Base-by-base conservation (phyloP, 2,329 filamentous ascomycete species). In the Penicillium olsonii region DNA sequence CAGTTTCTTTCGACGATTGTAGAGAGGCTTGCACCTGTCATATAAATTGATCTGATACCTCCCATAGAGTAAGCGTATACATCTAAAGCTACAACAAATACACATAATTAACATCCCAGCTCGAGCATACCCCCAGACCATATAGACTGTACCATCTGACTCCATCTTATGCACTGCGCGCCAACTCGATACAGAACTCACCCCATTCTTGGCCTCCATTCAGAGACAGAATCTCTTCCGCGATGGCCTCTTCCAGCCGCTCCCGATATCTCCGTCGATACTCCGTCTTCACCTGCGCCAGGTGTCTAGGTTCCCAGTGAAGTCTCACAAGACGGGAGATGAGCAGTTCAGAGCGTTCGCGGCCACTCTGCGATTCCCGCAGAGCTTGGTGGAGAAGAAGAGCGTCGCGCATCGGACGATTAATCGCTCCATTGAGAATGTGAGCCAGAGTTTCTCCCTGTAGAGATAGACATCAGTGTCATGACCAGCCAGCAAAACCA, bases 401-500 rank as follows among this genome's bases (percentile, higher is more conserved):
- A 3, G 92, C 90, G 69, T 97, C 94, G 47, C 94, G 89, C 55
- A 95, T 90, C 5, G 94, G 92, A 51, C 88, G 88, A 75, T 97
- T 97, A 75, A 97, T 95, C 49, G 95, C 85, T 63, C 94, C 94
- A 73, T 97, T 96, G 65, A 99, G 86, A 61, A 97, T 90, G 71
- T 97, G 94, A 0, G 91, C 90, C 31, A 97, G 84, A 17, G 95
- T 85, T 75, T 99, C 94, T 56, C 94, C 94, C 92, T 96, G 60
- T 34, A 27, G 15, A 17, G 52, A 62, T 40, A 38, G 27, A 55
- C 53, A 54, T 52, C 52, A 33, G 19, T 17, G n/a, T n/a, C n/a
- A n/a, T n/a, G n/a, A n/a, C n/a, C n/a, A n/a, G n/a, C n/a, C n/a
- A n/a, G n/a, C 17, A 40, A 49, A 38, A 45, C 22, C 43, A 22